phyloP scores from a whole-genome alignment of 2,329 filamentous ascomycete genomes.

The Penicillium olsonii region DNA sequence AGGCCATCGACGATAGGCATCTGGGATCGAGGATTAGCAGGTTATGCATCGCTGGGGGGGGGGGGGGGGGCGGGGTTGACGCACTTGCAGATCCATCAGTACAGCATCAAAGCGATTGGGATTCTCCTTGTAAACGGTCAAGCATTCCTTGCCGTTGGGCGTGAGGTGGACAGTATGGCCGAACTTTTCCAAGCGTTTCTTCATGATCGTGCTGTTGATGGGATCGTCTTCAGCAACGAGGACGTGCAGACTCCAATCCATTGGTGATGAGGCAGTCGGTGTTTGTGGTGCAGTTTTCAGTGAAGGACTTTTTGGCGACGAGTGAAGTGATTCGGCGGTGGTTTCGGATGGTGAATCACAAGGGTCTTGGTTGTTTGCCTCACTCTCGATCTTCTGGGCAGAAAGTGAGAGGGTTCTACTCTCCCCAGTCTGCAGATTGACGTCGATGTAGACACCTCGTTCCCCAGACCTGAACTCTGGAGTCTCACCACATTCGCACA shows the following conservation, averaged over 20 bases:
- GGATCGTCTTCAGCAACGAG: slow-evolving; percentile 87
- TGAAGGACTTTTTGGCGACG: not conserved
- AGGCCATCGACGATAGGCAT: slow-evolving; percentile 92
- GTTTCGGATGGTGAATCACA: not conserved
- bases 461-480: not conserved
- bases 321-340: not conserved
- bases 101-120: slow-evolving; percentile 71
- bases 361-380: not conserved
- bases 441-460: slow-evolving; percentile 14
- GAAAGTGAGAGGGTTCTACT: slow-evolving; percentile 15
- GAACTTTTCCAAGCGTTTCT: slow-evolving; percentile 74
- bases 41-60: too few species aligned
- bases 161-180: slow-evolving; percentile 73
- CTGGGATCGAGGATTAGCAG: too few species aligned
- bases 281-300: not conserved
- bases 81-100: slow-evolving; percentile 90
- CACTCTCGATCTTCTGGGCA: not conserved
- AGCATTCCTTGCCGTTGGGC: slow-evolving; percentile 83
- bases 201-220: slow-evolving; percentile 79
- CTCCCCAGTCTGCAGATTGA: slow-evolving; percentile 12
- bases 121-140: slow-evolving; percentile 66
- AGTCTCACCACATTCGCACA: slow-evolving; percentile 14
- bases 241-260: slow-evolving; percentile 45
- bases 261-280: not conserved
- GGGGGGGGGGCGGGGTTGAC: too few species aligned